Base-by-base conservation (phyloP, 306 rosid genomes). In the Pterocarpus santalinus region DNA sequence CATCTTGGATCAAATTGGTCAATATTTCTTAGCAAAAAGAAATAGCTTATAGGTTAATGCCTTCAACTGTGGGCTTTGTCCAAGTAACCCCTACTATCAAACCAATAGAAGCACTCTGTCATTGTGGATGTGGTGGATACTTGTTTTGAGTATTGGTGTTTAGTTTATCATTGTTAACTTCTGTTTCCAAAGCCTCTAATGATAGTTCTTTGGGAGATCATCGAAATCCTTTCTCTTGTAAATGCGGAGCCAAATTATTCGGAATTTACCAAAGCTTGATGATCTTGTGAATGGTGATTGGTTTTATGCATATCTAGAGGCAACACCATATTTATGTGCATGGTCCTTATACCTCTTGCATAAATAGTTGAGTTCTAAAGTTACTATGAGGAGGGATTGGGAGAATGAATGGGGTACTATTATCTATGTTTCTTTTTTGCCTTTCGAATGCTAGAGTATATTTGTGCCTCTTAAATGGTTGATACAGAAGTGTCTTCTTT, bases 221-320 rank as follows among this genome's bases (percentile, higher is more conserved):
- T 60, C 38, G 22, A 13, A 56, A 39, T 12, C 55, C 39, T 10
- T 62, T 43, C 5, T 63, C 46, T 34, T 14, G 69, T 14, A 35
- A 6, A 13, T 34, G 46, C 41, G 5, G 3, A 13, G 22, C 46
- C 69, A 33, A 65, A 63, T 5, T 52, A 8, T 53, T 53, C 51
- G 66, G 56, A 65, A 28, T 13, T 17, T 35, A 65, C 16, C 32
- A 16, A 69, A 32, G 35, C 61, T 32, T 78, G 76, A 41, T 67
- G 68, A 53, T 68, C 61, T 28, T 46, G 41, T 56, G 65, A 66
- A 32, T 66, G 76, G 49, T 16, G 22, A 43, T 68, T 56, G 17
- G 58, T 68, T 55, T 78, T 53, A 55, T 67, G 55, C 62, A 12
- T 79, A 57, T 16, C 14, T 33, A 14, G 57, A 41, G 30, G 80